A percentile compares a stretch with the other conserved stretches of the same genome.
These are phyloP conservation scores for Centella asiatica DNA, from an alignment of 129 eudicot species.

Conservation along the genomic window DNA sequence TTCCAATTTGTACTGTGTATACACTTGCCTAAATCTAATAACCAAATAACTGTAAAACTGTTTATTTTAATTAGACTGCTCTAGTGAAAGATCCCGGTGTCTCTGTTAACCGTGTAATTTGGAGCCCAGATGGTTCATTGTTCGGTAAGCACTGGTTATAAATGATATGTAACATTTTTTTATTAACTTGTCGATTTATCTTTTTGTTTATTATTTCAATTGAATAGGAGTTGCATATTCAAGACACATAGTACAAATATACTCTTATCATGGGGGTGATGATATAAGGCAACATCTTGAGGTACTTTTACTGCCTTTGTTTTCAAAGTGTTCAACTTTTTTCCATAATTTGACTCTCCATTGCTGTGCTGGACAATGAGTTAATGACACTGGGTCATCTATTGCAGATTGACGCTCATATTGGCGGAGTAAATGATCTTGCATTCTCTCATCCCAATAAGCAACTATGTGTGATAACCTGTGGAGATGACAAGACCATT, in stretches of 20 bases:
- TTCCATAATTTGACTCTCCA: neutral
- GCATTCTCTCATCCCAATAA: conserved; percentile 63
- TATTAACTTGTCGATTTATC: neutral
- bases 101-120: conserved; percentile 73
- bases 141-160: conserved; percentile 38
- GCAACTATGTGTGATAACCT: conserved; percentile 58
- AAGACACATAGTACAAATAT: conserved; percentile 50
- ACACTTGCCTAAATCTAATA: too few relatives aligned
- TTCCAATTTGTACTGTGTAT: neutral
- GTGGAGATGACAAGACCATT: conserved; percentile 51
- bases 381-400: conserved; percentile 12
- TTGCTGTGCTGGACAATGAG: neutral
- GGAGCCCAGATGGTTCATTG: conserved; percentile 74
- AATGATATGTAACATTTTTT: neutral
- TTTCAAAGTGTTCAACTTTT: neutral
- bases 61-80: conserved; percentile 40
- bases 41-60: too few relatives aligned
- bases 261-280: conserved; percentile 47
- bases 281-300: conserved; percentile 57
- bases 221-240: conserved; percentile 78
- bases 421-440: conserved; percentile 84
- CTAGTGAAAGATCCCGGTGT: conserved; percentile 62
- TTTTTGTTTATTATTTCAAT: neutral
- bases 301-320: conserved; percentile 23
- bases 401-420: conserved; percentile 80